A percentile compares a stretch with the other conserved stretches of the same genome.
These are phyloP conservation scores for Kwoniella europaea DNA, from an alignment of 768 basidiomycete species.

Conservation along the genomic window DNA sequence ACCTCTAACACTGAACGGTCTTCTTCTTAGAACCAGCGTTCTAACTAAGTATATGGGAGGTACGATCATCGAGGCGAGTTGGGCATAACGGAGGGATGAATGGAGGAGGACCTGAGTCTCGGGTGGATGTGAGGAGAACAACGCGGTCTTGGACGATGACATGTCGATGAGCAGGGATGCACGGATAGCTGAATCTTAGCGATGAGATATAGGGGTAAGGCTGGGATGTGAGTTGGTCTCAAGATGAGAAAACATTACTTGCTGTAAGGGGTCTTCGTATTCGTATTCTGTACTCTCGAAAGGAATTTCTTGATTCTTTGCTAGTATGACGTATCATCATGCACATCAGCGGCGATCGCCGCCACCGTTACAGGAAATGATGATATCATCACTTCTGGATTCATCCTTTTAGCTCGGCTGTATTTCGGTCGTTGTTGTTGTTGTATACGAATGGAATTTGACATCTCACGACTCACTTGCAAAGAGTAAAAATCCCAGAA, in stretches of 20 bases:
- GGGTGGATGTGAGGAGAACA: slow-evolving; percentile 30
- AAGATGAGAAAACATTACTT: neutral
- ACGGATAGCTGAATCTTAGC: neutral
- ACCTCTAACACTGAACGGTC: slow-evolving; percentile 43
- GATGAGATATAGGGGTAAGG: neutral
- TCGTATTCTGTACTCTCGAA: neutral
- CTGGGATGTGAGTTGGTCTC: neutral
- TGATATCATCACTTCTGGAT: neutral
- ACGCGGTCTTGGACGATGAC: slow-evolving; percentile 25
- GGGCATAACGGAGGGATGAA: slow-evolving; percentile 49
- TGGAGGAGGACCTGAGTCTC: slow-evolving; percentile 49
- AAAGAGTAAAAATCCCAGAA: no score
- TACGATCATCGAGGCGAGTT: slow-evolving; percentile 43
- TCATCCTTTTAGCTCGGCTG: neutral
- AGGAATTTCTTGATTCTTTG: neutral
- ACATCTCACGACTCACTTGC: neutral
- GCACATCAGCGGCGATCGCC: neutral
- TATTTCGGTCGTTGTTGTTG: neutral
- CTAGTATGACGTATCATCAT: neutral
- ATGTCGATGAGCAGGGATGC: neutral
- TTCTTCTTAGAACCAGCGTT: slow-evolving; percentile 29
- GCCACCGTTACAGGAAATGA: neutral
- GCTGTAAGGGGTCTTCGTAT: no score
- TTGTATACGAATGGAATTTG: neutral
- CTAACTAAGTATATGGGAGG: slow-evolving; percentile 51